Evolutionary conservation across 116 monocot genomes (phyloP), one percentile per base, ranked within the genome.

Genomic region (Posidonia oceanica): DNA sequence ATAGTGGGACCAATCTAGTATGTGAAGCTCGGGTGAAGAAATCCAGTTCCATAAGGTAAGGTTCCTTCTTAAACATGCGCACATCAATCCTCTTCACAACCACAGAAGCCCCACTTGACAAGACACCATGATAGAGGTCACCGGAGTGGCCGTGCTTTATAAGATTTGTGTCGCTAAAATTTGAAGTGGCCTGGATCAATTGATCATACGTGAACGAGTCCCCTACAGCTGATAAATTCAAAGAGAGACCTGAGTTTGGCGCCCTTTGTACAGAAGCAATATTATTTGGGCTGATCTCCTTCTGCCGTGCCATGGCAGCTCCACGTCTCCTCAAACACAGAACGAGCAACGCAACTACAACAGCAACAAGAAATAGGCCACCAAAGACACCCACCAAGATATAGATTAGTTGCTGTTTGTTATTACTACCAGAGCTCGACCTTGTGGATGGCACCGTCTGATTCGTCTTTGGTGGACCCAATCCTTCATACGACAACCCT

Each of bases 91-190:
- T 79, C 75, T 94, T 94, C 62, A 94, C 80, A 13, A 90, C 90
- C 36, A 94, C 83, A 37, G 40, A 72, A 67, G 54, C 54, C 39
- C 87, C 90, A 54, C 79, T 74, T 44, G 87, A 81, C 29, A 90
- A 72, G 10, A 75, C 37, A 22, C 94, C 94, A 71, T 72, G 72
- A 69, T 82, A 90, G 59, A 94, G 73, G 70, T 90, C 94, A 15
- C 94, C 94, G 1, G 90, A 87, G 59, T 87, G 90, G 8, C 94
- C 94, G 3, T 80, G 81, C 59, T 83, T 87, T 36, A 90, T 90
- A 20, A 94, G 80, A 63, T 90, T 94, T 11, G 59, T 52, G 3
- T 83, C 81, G 3, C 62, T 72, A 36, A 94, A 90, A 20, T 78
- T 57, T 23, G 74, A 59, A 3, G 94, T 90, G 3, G 85, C 87